Percentiles rank a stretch among this genome's conserved stretches.
Conservation (phyloP, 2,329 filamentous ascomycete genomes). For the Aspergillus brunneoviolaceus region DNA sequence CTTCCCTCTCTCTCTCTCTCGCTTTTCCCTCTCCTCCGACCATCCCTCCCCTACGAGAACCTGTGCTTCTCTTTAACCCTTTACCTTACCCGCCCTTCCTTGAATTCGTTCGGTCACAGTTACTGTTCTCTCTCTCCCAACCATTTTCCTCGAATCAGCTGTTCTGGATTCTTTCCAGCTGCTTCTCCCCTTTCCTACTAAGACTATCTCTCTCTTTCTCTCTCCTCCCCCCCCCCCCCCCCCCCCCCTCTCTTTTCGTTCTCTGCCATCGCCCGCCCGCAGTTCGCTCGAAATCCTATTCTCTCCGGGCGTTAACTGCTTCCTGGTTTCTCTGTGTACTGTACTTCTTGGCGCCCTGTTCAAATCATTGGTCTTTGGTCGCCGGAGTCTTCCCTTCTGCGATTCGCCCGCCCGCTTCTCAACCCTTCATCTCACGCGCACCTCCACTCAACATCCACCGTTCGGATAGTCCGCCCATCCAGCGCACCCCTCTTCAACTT, state of each 20-base stretch:
- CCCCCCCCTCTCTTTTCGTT: conserved; percentile 14
- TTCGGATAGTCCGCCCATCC: conserved; percentile 38
- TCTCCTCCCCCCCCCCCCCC: conserved; percentile 14
- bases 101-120: conserved; percentile 19
- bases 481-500: conserved; percentile 32
- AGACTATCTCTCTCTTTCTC: not conserved
- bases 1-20: conserved; percentile 19
- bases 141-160: conserved; percentile 15
- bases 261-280: conserved; percentile 18
- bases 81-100: conserved; percentile 17
- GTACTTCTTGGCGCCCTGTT: conserved; percentile 29
- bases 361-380: conserved; percentile 25
- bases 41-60: conserved; percentile 16
- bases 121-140: conserved; percentile 16
- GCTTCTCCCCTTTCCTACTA: conserved; percentile 19
- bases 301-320: conserved; percentile 14
- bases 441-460: conserved; percentile 32
- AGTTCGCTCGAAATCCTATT: conserved; percentile 8
- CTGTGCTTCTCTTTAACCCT: conserved; percentile 4
- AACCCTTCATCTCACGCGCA: conserved; percentile 36
- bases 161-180: conserved; percentile 16
- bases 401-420: conserved; percentile 30
- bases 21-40: conserved; percentile 17
- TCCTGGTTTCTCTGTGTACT: conserved; percentile 23
- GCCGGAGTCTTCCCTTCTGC: conserved; percentile 23